phyloP scores from a whole-genome alignment of 83 land plant genomes.

The Picea mariana region DNA sequence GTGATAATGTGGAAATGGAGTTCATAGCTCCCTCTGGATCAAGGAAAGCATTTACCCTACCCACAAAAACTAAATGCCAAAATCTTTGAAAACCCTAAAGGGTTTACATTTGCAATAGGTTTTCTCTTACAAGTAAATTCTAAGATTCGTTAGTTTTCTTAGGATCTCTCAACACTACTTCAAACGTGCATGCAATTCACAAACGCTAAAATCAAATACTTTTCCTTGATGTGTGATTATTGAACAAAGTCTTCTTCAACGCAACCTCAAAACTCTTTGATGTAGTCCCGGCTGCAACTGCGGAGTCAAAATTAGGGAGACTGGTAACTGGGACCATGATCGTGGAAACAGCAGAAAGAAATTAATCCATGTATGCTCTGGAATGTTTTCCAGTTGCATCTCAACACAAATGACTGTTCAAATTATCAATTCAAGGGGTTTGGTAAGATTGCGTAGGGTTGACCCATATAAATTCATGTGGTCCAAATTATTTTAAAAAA shows the following conservation, averaged over 20 bases:
- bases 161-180: not conserved
- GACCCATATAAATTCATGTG: too few species aligned
- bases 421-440: too few species aligned
- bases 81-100: not conserved
- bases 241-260: too few species aligned
- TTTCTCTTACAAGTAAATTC: not conserved
- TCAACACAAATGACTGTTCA: too few species aligned
- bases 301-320: not conserved
- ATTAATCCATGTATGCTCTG: not conserved
- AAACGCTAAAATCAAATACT: too few species aligned
- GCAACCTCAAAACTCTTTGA: not conserved
- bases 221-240: too few species aligned
- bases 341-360: not conserved
- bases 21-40: too few species aligned
- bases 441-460: too few species aligned
- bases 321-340: not conserved
- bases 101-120: not conserved
- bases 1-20: too few species aligned
- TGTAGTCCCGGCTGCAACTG: not conserved
- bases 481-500: too few species aligned
- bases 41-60: too few species aligned
- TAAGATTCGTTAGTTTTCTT: not conserved
- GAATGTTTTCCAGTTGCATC: not conserved
- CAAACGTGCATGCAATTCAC: too few species aligned
- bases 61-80: not conserved